Base-by-base conservation (phyloP, 2,329 filamentous ascomycete genomes). In the Dryadomyces quercivorus region DNA sequence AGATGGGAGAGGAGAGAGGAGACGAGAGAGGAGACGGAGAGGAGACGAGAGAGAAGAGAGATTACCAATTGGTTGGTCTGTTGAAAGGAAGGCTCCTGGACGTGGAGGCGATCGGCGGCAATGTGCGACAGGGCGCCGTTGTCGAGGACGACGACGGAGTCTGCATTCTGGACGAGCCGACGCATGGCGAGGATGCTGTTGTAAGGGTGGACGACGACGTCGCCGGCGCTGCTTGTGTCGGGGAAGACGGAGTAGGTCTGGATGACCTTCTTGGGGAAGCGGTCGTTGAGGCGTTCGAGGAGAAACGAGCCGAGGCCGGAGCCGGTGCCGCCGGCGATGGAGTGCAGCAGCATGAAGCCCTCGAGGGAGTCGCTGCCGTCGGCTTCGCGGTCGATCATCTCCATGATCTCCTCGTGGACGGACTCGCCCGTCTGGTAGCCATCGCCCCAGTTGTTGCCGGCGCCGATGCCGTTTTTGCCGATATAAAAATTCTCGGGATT, bases 401-500 rank as follows among this genome's bases (percentile, higher is more conserved):
- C 94, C 78, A 98, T 88, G 55, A 98, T 89, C 67, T 98, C 93
- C 69, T 98, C 93, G 63, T 92, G 89, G 20, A 98, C 89, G 47
- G 79, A 77, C 68, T 96, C 91, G 61, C 91, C 93, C 53, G 88
- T 91, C 61, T 93, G 84, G 71, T 98, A 98, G 49, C 93, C 93
- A 65, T 93, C 87, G 58, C 91, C 93, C 93, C 93, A 98, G 69
- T 97, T 98, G 71, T 98, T 98, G 48, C 90, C 93, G 7, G 93
- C 93, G 48, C 93, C 93, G 54, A 88, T 83, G 56, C 93, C 93
- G 71, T 92, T 86, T 68, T 95, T 94, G 63, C 92, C 89, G 53
- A 97, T 82, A 68, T 94, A 98, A 72, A 97, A 96, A 75, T 98
- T 98, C 71, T 98, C 93, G 0, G 93, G 93, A 67, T 98, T 98